Percentiles rank a stretch among this genome's conserved stretches.
These are phyloP conservation scores for Aspergillus pseudoviridinutans DNA, from an alignment of 2,329 filamentous ascomycete genomes.

Conservation along the genomic window DNA sequence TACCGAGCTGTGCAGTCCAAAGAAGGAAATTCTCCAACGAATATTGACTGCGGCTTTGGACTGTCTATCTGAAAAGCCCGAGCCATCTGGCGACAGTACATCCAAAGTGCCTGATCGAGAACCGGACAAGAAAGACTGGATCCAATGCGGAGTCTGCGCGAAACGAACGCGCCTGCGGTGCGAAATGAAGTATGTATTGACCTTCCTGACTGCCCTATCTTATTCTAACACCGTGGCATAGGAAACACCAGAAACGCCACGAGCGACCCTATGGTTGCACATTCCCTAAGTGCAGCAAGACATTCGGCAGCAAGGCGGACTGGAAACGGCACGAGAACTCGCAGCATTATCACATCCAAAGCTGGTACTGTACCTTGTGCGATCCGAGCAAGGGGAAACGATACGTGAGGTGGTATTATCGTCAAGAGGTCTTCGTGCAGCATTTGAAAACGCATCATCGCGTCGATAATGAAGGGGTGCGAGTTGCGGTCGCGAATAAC, in stretches of 20 bases:
- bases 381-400: slow-evolving; percentile 19
- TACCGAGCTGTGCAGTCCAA: slow-evolving; percentile 21
- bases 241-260: slow-evolving; percentile 83
- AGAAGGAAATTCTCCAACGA: slow-evolving; percentile 31
- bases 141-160: slow-evolving; percentile 28
- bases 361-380: slow-evolving; percentile 63
- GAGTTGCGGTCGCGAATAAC: slow-evolving; percentile 44
- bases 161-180: slow-evolving; percentile 31
- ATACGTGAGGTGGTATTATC: slow-evolving; percentile 60
- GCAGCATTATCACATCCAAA: slow-evolving; percentile 68
- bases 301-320: slow-evolving; percentile 89
- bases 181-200: slow-evolving; percentile 34
- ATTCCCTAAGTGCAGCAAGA: slow-evolving; percentile 62
- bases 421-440: slow-evolving; percentile 54
- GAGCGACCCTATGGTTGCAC: slow-evolving; percentile 79
- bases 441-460: slow-evolving; percentile 58
- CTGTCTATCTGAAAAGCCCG: slow-evolving; percentile 15
- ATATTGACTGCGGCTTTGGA: slow-evolving; percentile 28
- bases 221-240: slow-evolving; percentile 32
- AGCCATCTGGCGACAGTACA: slow-evolving; percentile 1
- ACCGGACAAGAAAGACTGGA: slow-evolving; percentile 22
- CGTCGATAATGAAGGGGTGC: slow-evolving; percentile 26
- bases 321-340: slow-evolving; percentile 88
- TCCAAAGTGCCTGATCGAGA: slow-evolving; percentile 6
- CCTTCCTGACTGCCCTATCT: background rate